Conservation (phyloP, 352 stramenopile species). For the Pythium brassicae region DNA sequence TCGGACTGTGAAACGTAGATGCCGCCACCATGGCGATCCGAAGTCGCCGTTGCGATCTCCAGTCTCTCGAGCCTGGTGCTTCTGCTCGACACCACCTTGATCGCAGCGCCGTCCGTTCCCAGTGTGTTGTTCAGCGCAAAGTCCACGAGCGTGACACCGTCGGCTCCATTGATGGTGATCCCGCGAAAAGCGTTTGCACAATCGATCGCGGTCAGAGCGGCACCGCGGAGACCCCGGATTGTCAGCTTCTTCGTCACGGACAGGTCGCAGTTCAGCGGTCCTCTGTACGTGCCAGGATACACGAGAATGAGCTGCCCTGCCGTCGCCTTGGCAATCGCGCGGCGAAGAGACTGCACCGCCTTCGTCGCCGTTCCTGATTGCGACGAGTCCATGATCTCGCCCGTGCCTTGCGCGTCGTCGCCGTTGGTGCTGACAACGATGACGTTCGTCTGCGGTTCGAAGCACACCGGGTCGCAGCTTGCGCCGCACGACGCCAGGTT, state of each 20-base stretch:
- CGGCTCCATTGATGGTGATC: slow-evolving; percentile 19
- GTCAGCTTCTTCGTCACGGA: slow-evolving; percentile 19
- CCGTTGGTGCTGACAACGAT: slow-evolving; percentile 48
- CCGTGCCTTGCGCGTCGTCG: slow-evolving; percentile 48
- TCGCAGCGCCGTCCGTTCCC: slow-evolving; percentile 16
- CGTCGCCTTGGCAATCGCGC: slow-evolving; percentile 30
- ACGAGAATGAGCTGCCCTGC: slow-evolving; percentile 36
- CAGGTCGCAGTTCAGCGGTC: slow-evolving; percentile 36
- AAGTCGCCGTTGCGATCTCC: slow-evolving; percentile 12
- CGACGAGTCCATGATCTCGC: slow-evolving; percentile 47
- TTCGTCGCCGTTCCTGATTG: slow-evolving; percentile 42
- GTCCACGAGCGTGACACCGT: slow-evolving; percentile 14
- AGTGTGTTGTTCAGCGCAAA: slow-evolving; percentile 24
- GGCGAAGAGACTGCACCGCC: slow-evolving; percentile 37
- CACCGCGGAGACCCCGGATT: slow-evolving; percentile 37
- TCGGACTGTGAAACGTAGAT: slow-evolving; percentile 23
- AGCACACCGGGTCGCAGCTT: slow-evolving; percentile 41
- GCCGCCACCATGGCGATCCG: slow-evolving; percentile 22
- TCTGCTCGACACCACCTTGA: slow-evolving; percentile 20
- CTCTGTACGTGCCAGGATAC: slow-evolving; percentile 40
- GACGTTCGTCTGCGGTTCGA: slow-evolving; percentile 20
- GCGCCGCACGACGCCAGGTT: slow-evolving; percentile 24
- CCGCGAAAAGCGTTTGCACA: slow-evolving; percentile 21
- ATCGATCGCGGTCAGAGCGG: slow-evolving; percentile 30
- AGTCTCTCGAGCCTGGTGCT: slow-evolving; percentile 17